Base-by-base conservation (phyloP, 768 basidiomycete genomes). In the Russula foetens region DNA sequence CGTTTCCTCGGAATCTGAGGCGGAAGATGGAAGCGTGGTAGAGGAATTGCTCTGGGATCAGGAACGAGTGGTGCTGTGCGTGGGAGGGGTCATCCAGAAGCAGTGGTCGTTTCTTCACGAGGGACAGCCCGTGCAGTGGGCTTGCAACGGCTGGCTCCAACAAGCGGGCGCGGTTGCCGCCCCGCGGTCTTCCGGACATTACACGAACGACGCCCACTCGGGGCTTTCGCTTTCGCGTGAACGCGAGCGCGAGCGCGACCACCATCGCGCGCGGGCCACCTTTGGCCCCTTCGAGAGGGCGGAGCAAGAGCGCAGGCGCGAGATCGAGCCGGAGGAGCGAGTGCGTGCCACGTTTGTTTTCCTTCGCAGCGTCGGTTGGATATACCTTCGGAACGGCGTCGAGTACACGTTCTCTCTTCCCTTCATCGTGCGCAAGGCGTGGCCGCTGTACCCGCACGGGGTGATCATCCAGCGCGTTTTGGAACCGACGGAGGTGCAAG, bases 321-420 rank as follows among this genome's bases (percentile, higher is more conserved):
- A 74, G 52, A 70, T 73, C 7, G 73, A 71, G 23, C 70, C 71
- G 21, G 75, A 75, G 50, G 71, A 71, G 11, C 75, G 77, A 33
- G 76, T 83, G 3, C 76, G 82, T 29, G 87, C 82, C 4, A 80
- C 88, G 1, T 92, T 90, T 69, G 77, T 93, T 46, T 92, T 93
- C 69, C 72, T 92, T 24, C 81, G 90, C 26, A 86, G 82, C 67
- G 80, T 87, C 46, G 88, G 83, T 54, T 85, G 81, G 69, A 82
- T 92, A 56, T 89, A 82, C 67, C 73, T 89, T 57, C 74, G 77
- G 64, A 86, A 87, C 62, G 90, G 90, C 4, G 67, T 79, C 35
- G 85, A 90, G 65, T 90, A 85, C 67, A 88, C 87, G 1, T 86
- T 91, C 69, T 81, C 86, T 29, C 73, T 93, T 4, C 91, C 91